phyloP scores from a whole-genome alignment of 2,329 filamentous ascomycete species.

The Byssoonygena ceratinophila region DNA sequence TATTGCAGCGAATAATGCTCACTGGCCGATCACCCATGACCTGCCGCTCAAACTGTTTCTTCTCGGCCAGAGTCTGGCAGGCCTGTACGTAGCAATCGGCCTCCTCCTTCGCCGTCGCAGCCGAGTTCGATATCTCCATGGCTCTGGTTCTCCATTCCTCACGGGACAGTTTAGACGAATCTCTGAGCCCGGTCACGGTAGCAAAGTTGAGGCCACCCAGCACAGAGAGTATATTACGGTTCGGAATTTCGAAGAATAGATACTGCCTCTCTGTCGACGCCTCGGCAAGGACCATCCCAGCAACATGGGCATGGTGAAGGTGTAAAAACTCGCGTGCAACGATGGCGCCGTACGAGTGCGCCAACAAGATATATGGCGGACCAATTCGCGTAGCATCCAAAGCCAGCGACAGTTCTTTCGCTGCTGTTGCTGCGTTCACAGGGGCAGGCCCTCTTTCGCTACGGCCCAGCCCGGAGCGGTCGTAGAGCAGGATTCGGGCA shows the following conservation, averaged over 20 bases:
- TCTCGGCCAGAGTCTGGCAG: slow-evolving; percentile 23
- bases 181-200: slow-evolving; percentile 26
- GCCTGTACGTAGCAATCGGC: slow-evolving; percentile 18
- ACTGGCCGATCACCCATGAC: slow-evolving; percentile 26
- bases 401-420: slow-evolving; percentile 26
- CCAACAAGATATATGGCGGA: slow-evolving; percentile 28
- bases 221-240: slow-evolving; percentile 26
- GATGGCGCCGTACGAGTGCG: slow-evolving; percentile 34
- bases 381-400: slow-evolving; percentile 19
- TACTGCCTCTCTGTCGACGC: slow-evolving; percentile 27
- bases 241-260: slow-evolving; percentile 25
- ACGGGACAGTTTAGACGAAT: slow-evolving; percentile 22
- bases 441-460: slow-evolving; percentile 22
- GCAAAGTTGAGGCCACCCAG: slow-evolving; percentile 25
- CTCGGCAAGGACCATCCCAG: slow-evolving; percentile 32
- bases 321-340: slow-evolving; percentile 33
- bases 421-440: slow-evolving; percentile 22
- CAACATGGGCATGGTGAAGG: slow-evolving; percentile 22
- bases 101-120: slow-evolving; percentile 20
- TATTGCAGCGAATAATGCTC: slow-evolving; percentile 30
- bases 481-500: slow-evolving; percentile 28
- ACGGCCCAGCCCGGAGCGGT: slow-evolving; percentile 31
- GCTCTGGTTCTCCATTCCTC: slow-evolving; percentile 29
- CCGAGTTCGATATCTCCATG: slow-evolving; percentile 23
- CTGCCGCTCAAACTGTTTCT: slow-evolving; percentile 25